Evolutionary conservation across 2,329 filamentous ascomycete species (phyloP).

Genomic region (Beauveria pseudobassiana): DNA sequence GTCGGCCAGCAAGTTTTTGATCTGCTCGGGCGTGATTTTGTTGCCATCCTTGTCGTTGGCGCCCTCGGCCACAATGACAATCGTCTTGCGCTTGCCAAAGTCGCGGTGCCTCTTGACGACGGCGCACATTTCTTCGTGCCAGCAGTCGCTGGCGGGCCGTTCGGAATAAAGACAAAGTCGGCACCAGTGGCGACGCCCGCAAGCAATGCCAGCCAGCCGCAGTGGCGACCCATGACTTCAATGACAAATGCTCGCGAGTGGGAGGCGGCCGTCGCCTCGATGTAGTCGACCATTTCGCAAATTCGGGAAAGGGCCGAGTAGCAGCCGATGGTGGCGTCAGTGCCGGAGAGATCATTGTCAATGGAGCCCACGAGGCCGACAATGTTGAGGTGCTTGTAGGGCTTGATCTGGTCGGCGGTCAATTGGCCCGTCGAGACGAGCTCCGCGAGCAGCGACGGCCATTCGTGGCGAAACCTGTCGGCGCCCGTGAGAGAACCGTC

Average conservation of each 20-base stretch:
- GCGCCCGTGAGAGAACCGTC: constrained; percentile 94
- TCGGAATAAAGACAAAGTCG: constrained; percentile 95
- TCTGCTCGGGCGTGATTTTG: constrained; percentile 72
- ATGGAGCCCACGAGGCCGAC: constrained; percentile 95
- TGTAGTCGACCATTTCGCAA: constrained; percentile 92
- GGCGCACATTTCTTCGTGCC: constrained; percentile 80
- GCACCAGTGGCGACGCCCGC: constrained; percentile 90
- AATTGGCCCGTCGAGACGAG: constrained; percentile 69
- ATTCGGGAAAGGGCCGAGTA: constrained; percentile 91
- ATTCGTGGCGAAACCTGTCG: constrained; percentile 86
- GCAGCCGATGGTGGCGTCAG: constrained; percentile 94
- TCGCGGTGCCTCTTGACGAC: constrained; percentile 74
- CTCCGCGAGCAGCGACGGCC: constrained; percentile 81
- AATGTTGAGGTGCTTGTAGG: constrained; percentile 86
- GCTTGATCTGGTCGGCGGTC: constrained; percentile 60
- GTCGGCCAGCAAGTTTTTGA: constrained; percentile 82
- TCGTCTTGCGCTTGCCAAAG: constrained; percentile 92
- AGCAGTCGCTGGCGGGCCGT: constrained; percentile 78
- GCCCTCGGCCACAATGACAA: constrained; percentile 95
- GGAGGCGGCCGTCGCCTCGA: constrained; percentile 89
- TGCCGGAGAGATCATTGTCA: constrained; percentile 96
- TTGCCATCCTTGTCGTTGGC: constrained; percentile 78
- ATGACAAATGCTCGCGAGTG: constrained; percentile 96
- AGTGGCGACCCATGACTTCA: constrained; percentile 97
- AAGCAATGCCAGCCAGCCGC: constrained; percentile 95